These are phyloP conservation scores for Hippophae rhamnoides DNA, from an alignment of 306 rosid genomes.

Conservation along the genomic window DNA sequence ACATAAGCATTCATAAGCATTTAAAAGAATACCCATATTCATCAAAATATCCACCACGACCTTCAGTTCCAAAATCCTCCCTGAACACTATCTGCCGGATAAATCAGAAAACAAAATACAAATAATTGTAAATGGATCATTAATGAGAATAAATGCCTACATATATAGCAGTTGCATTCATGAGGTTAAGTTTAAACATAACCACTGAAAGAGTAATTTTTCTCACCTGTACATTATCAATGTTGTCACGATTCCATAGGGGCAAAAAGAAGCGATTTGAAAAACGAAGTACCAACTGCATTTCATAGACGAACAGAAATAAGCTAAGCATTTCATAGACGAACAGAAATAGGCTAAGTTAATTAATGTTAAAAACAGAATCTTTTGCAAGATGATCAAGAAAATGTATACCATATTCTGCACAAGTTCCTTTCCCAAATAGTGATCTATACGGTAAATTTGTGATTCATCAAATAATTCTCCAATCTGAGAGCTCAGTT, in stretches of 20 bases:
- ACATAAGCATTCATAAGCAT: conserved; percentile 2
- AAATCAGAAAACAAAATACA: conserved; percentile 2
- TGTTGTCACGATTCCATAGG: conserved; percentile 97
- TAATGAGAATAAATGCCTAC: no score
- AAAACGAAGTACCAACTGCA: conserved; percentile 96
- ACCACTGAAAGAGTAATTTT: neutral
- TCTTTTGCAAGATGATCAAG: neutral
- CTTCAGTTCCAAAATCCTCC: conserved; percentile 98
- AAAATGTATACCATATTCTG: conserved; percentile 70
- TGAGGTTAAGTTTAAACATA: no score
- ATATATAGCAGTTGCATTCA: no score
- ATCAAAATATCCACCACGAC: conserved; percentile 98
- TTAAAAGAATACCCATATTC: conserved; percentile 70
- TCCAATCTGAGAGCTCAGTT: conserved; percentile 80
- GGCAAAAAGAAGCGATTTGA: conserved; percentile 90
- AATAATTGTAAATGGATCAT: no score
- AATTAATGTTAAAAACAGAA: conserved; percentile 8
- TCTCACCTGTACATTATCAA: conserved; percentile 82
- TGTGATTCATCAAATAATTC: conserved; percentile 76
- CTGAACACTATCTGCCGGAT: conserved; percentile 78
- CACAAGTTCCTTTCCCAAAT: conserved; percentile 91
- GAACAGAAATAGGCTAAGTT: conserved; percentile 26
- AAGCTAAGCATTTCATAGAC: conserved; percentile 28
- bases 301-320: conserved; percentile 21
- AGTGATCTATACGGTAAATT: conserved; percentile 95